Evolutionary conservation across 129 eudicot genomes (phyloP).

Genomic region (Cynara cardunculus): DNA sequence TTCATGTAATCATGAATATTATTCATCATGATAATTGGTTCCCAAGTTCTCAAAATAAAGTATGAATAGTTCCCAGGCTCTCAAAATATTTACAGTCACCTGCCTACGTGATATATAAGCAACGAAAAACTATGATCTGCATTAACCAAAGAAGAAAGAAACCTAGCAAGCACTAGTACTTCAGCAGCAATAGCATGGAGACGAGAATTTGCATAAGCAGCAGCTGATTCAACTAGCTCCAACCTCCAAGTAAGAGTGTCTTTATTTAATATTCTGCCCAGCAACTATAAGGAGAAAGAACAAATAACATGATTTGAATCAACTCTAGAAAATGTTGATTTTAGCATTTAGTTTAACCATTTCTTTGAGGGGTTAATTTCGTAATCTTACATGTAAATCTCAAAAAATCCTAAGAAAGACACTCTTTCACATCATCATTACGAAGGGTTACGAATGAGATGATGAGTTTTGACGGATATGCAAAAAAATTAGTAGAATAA

Average conservation of each 20-base stretch:
- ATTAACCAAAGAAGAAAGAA: slow-evolving; percentile 4
- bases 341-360: no score
- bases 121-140: neutral
- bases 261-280: slow-evolving; percentile 13
- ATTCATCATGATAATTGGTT: neutral
- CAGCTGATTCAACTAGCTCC: slow-evolving; percentile 47
- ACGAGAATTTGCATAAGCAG: slow-evolving; percentile 57
- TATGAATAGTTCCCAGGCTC: neutral
- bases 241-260: slow-evolving; percentile 59
- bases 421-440: no score
- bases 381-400: no score
- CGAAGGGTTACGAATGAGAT: no score
- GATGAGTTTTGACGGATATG: no score
- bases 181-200: slow-evolving; percentile 53
- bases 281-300: slow-evolving; percentile 1
- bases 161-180: slow-evolving; percentile 63
- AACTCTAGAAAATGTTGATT: no score
- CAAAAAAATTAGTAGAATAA: no score
- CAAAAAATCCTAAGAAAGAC: no score
- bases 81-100: neutral
- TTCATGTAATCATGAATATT: neutral
- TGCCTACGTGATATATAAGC: neutral
- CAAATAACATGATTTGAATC: no score
- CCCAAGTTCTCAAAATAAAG: neutral
- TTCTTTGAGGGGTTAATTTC: no score